Evolutionary conservation across 1,284 basidiomycete species (phyloP).

Genomic region (Abortiporus biennis): DNA sequence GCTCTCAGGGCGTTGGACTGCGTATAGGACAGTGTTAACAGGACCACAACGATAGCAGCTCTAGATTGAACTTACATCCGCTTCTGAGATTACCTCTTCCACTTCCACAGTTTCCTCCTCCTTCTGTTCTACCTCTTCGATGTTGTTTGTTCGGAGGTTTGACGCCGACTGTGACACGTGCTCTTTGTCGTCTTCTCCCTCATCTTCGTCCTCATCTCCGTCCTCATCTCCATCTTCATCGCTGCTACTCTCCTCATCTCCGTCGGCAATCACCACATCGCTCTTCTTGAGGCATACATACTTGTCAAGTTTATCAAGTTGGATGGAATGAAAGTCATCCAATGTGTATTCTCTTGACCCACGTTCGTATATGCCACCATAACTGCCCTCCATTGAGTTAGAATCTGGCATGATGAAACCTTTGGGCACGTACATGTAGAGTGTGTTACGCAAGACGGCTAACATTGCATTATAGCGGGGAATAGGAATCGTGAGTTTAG

Average conservation of each 20-base stretch:
- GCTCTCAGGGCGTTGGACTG: constrained; percentile 43
- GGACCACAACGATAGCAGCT: neutral
- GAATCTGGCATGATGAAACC: too few relatives aligned
- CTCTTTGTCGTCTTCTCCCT: constrained; percentile 22
- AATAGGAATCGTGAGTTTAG: constrained; percentile 62
- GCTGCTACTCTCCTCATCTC: constrained; percentile 55
- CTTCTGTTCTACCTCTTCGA: too few relatives aligned
- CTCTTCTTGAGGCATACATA: constrained; percentile 70
- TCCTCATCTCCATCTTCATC: constrained; percentile 38
- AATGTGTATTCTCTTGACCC: constrained; percentile 80
- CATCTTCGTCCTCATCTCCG: constrained; percentile 25
- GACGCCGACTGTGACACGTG: constrained; percentile 10
- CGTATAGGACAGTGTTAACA: neutral
- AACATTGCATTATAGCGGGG: constrained; percentile 92
- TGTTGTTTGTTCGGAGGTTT: too few relatives aligned
- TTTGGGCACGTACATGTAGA: constrained; percentile 74
- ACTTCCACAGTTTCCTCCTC: neutral
- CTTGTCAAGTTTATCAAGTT: constrained; percentile 77
- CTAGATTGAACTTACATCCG: too few relatives aligned
- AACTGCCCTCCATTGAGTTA: constrained; percentile 23
- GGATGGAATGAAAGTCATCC: constrained; percentile 76
- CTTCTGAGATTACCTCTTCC: neutral
- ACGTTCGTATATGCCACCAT: constrained; percentile 83
- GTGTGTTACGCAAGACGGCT: constrained; percentile 77
- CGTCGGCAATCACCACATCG: constrained; percentile 54